Base-by-base conservation (phyloP, 176 grass and related monocot genomes). In the Puya raimondii region DNA sequence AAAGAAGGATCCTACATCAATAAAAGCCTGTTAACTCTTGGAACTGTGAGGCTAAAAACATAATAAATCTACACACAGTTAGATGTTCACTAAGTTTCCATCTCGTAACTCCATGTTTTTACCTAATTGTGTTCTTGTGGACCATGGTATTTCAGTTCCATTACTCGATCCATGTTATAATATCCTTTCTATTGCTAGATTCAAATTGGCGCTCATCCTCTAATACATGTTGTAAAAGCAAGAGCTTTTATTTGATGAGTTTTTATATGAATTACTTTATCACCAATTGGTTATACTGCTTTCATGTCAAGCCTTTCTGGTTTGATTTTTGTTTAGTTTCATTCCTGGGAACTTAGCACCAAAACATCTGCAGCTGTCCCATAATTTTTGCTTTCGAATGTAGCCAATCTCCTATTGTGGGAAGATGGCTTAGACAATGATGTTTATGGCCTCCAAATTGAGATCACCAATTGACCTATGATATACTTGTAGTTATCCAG, bases 1-100 rank as follows among this genome's bases (percentile, higher is more conserved):
- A 99, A 99, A 82, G 95, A 99, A 87, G 95, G 95, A 85, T 94
- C 90, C 83, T 99, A 99, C 79, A 99, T 99, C 26, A 99, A 99
- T 84, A 99, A 99, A 88, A 94, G 90, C 80, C 80, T 99, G 74
- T 85, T 99, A 81, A 94, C 95, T 82, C 87, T 99, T 81, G 95
- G 95, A 91, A 99, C 95, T 1, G 95, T 94, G 83, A 64, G 72
- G 13, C 12, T 56, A 64, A 49, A 49, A 58, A 74, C 64, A 8
- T 67, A 33, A 42, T 29, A 47, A 47, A 11, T 47, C 33, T 42
- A 42, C 29, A 4, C 29, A 42, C 12, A 42, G 29, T 67, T 33
- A 14, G 47, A 23, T 47, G 22, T 18, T 12, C 25, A 47, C 64
- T 67, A 48, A 51, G 47, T 49, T 64, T 53, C 10, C 26, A 20